These are phyloP conservation scores for Akanthomyces lecanii DNA, from an alignment of 2,329 filamentous ascomycete species.

Conservation along the genomic window DNA sequence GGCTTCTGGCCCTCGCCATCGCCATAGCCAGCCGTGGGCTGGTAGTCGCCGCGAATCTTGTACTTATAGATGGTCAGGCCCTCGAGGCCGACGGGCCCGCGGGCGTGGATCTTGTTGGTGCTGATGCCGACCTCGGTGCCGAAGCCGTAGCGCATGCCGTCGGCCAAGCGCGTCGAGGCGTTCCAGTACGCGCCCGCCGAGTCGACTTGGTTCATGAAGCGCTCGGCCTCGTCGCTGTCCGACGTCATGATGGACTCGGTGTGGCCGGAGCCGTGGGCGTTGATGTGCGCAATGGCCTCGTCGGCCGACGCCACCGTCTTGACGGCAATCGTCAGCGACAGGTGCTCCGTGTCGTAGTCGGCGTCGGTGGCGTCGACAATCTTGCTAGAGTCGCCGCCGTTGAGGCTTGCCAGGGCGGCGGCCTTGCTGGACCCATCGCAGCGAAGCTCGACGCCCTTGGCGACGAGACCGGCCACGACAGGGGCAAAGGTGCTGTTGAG, in stretches of 20 bases:
- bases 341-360: conserved; percentile 87
- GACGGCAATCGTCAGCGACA: conserved; percentile 78
- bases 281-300: conserved; percentile 82
- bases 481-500: conserved; percentile 63
- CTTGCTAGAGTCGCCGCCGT: conserved; percentile 33
- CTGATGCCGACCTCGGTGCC: conserved; percentile 97
- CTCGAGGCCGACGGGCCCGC: conserved; percentile 89
- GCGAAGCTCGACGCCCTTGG: conserved; percentile 74
- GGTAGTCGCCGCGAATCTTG: conserved; percentile 77
- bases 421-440: conserved; percentile 70
- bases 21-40: conserved; percentile 73
- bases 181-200: conserved; percentile 97
- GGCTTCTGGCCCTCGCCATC: conserved; percentile 55
- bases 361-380: conserved; percentile 55
- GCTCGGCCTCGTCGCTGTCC: conserved; percentile 62
- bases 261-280: conserved; percentile 86
- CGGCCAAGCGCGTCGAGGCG: conserved; percentile 86
- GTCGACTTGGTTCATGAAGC: conserved; percentile 82
- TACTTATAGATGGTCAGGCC: conserved; percentile 98
- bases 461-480: conserved; percentile 69
- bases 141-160: conserved; percentile 96
- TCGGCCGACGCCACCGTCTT: conserved; percentile 68
- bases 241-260: conserved; percentile 86
- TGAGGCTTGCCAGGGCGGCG: conserved; percentile 45
- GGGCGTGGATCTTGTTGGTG: conserved; percentile 96